These are phyloP conservation scores for Huntiella abstrusa DNA, from an alignment of 2,329 filamentous ascomycete species.

Conservation along the genomic window DNA sequence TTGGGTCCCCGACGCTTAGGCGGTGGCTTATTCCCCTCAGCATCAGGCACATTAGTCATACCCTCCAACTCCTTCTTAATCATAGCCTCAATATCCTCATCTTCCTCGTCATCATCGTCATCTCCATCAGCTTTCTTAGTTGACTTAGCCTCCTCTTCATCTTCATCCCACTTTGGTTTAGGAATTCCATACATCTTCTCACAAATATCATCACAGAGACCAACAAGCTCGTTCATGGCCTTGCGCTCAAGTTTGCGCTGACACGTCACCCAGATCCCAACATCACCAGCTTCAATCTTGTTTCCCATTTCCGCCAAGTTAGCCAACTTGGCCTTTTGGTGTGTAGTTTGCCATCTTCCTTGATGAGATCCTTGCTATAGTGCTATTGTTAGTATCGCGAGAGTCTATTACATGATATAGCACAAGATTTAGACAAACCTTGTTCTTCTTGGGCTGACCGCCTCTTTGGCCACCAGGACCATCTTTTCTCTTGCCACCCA, in stretches of 20 bases:
- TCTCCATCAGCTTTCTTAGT: conserved; percentile 10
- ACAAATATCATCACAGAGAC: conserved; percentile 49
- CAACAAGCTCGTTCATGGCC: conserved; percentile 46
- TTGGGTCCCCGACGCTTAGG: conserved; percentile 15
- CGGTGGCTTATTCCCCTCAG: conserved; percentile 12
- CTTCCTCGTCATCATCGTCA: conserved; percentile 25
- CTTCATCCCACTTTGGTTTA: conserved; percentile 18
- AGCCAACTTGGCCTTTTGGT: conserved; percentile 32
- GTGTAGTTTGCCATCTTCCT: conserved; percentile 43
- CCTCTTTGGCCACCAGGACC: conserved; percentile 15
- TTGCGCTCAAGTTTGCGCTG: conserved; percentile 51
- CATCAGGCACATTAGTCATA: conserved; percentile 27
- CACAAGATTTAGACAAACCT: conserved; percentile 16
- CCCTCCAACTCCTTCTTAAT: conserved; percentile 53
- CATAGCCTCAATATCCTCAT: conserved; percentile 51
- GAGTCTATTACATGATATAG: background rate
- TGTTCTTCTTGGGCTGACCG: conserved; percentile 22
- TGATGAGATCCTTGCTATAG: conserved; percentile 12
- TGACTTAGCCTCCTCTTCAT: conserved; percentile 6
- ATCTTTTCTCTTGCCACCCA: conserved; percentile 10
- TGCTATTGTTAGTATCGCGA: background rate
- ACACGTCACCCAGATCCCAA: conserved; percentile 63
- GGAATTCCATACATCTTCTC: conserved; percentile 38
- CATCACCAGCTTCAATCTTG: conserved; percentile 45
- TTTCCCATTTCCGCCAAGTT: conserved; percentile 24